Evolutionary conservation across 2,329 filamentous ascomycete species (phyloP).

Genomic region (Claviceps paspali): DNA sequence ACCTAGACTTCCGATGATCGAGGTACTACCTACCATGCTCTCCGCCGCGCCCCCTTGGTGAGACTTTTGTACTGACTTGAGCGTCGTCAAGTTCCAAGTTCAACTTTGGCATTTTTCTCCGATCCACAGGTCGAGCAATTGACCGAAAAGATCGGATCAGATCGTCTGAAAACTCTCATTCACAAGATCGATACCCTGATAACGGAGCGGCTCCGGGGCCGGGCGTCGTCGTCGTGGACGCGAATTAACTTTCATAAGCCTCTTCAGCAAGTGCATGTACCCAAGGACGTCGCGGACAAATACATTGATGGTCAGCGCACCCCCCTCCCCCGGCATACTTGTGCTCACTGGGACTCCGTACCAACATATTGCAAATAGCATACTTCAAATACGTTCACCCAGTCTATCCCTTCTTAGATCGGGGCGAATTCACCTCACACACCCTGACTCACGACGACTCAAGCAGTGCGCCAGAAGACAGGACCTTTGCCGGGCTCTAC

Average conservation of each 20-base stretch:
- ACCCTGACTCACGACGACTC: background rate
- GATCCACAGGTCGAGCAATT: conserved; percentile 17
- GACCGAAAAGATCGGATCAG: conserved; percentile 7
- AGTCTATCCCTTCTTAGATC: conserved; percentile 21
- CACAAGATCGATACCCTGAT: conserved; percentile 8
- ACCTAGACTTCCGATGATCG: conserved; percentile 4
- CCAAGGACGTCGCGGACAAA: background rate
- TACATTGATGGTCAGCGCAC: conserved; percentile 3
- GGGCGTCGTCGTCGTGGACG: background rate
- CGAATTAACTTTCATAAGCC: conserved; percentile 2
- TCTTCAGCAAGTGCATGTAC: background rate
- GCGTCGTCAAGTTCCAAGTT: conserved; percentile 6
- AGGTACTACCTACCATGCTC: too few species aligned
- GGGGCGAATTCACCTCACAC: conserved; percentile 2
- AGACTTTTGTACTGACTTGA: background rate
- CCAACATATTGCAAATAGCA: too few species aligned
- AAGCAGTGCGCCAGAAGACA: conserved; percentile 1
- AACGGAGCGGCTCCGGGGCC: background rate
- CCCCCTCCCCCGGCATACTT: too few species aligned
- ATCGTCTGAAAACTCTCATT: conserved; percentile 6
- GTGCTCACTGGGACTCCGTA: too few species aligned
- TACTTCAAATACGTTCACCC: conserved; percentile 22
- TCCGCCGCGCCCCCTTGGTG: too few species aligned
- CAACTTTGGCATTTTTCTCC: conserved; percentile 20
- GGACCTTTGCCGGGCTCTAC: conserved; percentile 19